Conservation (phyloP, 1,284 basidiomycete genomes). For the Volvariella surrecta region DNA sequence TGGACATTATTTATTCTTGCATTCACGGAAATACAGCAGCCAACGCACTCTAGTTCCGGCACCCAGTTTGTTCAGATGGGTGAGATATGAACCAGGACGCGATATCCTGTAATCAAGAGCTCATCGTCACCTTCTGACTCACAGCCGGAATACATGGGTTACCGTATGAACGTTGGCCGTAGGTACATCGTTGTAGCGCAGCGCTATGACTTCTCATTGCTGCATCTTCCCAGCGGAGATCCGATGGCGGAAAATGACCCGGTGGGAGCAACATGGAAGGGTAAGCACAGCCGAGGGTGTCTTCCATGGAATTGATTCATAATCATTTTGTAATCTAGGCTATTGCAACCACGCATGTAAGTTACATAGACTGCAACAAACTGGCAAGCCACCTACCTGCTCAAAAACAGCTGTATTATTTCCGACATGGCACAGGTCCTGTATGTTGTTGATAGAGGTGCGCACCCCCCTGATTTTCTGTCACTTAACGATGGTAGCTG, state of each 20-base stretch:
- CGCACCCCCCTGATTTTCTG: neutral
- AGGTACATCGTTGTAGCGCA: neutral
- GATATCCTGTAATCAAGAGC: neutral
- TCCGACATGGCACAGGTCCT: neutral
- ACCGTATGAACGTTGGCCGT: neutral
- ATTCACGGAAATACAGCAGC: neutral
- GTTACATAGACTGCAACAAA: neutral
- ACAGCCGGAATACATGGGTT: constrained; percentile 1
- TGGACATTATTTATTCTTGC: neutral
- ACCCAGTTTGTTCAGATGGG: neutral
- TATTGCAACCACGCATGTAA: neutral
- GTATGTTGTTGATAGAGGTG: neutral
- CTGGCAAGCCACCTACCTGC: neutral
- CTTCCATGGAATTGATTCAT: no score
- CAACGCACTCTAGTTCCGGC: neutral
- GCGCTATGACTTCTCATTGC: neutral
- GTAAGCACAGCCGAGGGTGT: neutral
- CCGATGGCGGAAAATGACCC: neutral
- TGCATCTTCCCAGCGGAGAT: neutral
- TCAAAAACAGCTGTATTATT: neutral
- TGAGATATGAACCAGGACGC: neutral
- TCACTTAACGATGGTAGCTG: neutral
- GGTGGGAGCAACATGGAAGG: neutral
- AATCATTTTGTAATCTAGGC: neutral
- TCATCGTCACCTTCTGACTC: neutral